Base-by-base conservation (phyloP, 1,139 yeast species). In the Pichia sp. region DNA sequence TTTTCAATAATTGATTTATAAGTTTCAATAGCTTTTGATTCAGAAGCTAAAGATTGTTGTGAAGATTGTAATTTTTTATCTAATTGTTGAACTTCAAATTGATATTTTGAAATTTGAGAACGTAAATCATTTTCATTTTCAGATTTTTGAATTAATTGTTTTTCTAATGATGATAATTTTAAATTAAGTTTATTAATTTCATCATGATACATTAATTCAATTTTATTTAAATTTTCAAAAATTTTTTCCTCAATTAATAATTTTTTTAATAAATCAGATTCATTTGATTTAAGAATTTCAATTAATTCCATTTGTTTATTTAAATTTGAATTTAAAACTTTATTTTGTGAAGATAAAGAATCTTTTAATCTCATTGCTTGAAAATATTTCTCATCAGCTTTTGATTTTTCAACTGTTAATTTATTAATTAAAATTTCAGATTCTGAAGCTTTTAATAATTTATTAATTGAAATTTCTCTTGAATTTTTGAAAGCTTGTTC, bases 341-440 rank as follows among this genome's bases (percentile, higher is more conserved):
- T 82, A 53, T 79, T 80, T 59, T 92, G 97, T 29, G 77, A 71
- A 25, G 69, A 65, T 35, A 87, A 67, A 2, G 92, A 77, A 62
- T 92, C 97, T 56, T 87, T 87, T 4, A 86, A 71, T 55, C 97
- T 76, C 97, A 92, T 92, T 7, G 96, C 89, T 12, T 94, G 86
- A 64, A 90, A 90, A 62, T 92, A 94, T 65, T 90, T 92, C 58
- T 92, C 96, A 61, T 92, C 97, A 1, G 97, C 97, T 59, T 89
- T 87, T 32, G 82, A 76, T 63, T 92, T 92, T 56, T 92, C 97
- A 28, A 87, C 77, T 10, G 80, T 79, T 41, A 87, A 68, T 54
- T 86, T 85, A 51, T 82, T 78, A 35, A 85, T 67, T 49, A 81
- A 66, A 35, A 80, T 78, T 53, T 89, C 97, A 31, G 78, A 77